Percentiles rank a stretch among this genome's conserved stretches.
Evolutionary conservation across 257 asterid genomes (phyloP).

Genomic region (Verbena officinalis): DNA sequence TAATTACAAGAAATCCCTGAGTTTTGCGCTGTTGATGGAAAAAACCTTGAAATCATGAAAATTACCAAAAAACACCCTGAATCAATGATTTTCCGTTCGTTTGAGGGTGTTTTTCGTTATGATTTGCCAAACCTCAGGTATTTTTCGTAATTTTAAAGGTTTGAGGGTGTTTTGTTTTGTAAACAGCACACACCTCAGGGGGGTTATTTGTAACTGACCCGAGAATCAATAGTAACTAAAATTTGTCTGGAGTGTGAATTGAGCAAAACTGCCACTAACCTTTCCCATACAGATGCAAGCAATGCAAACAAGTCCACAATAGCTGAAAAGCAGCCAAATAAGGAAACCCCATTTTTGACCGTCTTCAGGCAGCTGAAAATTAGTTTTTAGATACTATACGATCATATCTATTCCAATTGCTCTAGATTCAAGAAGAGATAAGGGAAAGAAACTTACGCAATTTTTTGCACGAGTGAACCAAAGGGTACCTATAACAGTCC

Average conservation of each 20-base stretch:
- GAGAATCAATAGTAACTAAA: background rate
- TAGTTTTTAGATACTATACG: slow-evolving; percentile 4
- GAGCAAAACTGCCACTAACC: slow-evolving; percentile 52
- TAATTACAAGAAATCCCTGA: background rate
- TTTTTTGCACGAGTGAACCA: slow-evolving; percentile 82
- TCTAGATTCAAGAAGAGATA: slow-evolving; percentile 8
- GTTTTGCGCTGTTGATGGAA: too few species aligned
- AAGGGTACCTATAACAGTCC: slow-evolving; percentile 86
- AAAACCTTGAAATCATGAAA: too few species aligned
- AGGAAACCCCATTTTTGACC: slow-evolving; percentile 99
- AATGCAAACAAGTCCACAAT: slow-evolving; percentile 87
- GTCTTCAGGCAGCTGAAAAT: slow-evolving; percentile 85
- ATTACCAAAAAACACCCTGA: too few species aligned
- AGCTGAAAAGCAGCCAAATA: slow-evolving; percentile 96
- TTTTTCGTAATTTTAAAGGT: too few species aligned
- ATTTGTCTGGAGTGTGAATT: background rate
- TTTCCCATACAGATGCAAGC: slow-evolving; percentile 81
- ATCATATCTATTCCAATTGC: slow-evolving; percentile 29
- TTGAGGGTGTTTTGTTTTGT: too few species aligned
- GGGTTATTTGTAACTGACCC: too few species aligned
- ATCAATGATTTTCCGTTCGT: too few species aligned
- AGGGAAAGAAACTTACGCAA: slow-evolving; percentile 60
- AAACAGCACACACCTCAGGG: too few species aligned
- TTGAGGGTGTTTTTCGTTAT: too few species aligned
- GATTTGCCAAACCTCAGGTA: too few species aligned